Evolutionary conservation across 371 early-diverging fungal species (phyloP), one percentile per base, ranked within the genome.

Genomic region (Syncephalis fuscata): DNA sequence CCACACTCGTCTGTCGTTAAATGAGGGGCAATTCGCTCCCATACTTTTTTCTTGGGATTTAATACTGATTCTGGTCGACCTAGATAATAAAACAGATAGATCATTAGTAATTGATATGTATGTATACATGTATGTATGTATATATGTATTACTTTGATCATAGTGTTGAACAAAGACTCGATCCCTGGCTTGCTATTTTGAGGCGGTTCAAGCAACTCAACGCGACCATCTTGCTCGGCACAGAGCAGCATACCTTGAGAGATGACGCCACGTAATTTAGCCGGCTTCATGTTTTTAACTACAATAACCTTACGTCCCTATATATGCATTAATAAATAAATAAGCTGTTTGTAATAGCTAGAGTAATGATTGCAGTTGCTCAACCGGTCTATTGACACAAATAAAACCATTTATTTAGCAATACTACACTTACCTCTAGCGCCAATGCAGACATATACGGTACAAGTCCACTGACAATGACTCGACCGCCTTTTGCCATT

Each of bases 401-500:
- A n/a, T n/a, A n/a, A n/a, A n/a, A n/a, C n/a, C n/a, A n/a, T n/a
- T n/a, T n/a, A n/a, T n/a, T n/a, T n/a, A n/a, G n/a, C n/a, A n/a
- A n/a, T n/a, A n/a, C n/a, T n/a, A n/a, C n/a, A n/a, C n/a, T n/a
- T 48, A 57, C 65, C 24, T 19, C 21, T 41, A 41, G 41, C 4
- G 16, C 4, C 4, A 69, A 70, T 32, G 53, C 59, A 10, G 75
- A 48, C 50, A 80, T 69, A 54, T 62, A 72, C 32, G 61, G 63
- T 11, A 80, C 84, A 7, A 88, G 62, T 0, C 89, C 89, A 51
- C 79, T 78, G 7, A 85, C 83, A 53, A 88, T 78, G 7, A 76
- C 77, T 16, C 89, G 76, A 1, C 56, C 54, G 2, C 56, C 58
- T 9, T 57, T 51, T 27, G 48, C 41, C 1, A 26, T n/a, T 3